Evolutionary conservation across 768 basidiomycete species (phyloP), one percentile per base, ranked within the genome.

Genomic region (Glaciozyma martinii): DNA sequence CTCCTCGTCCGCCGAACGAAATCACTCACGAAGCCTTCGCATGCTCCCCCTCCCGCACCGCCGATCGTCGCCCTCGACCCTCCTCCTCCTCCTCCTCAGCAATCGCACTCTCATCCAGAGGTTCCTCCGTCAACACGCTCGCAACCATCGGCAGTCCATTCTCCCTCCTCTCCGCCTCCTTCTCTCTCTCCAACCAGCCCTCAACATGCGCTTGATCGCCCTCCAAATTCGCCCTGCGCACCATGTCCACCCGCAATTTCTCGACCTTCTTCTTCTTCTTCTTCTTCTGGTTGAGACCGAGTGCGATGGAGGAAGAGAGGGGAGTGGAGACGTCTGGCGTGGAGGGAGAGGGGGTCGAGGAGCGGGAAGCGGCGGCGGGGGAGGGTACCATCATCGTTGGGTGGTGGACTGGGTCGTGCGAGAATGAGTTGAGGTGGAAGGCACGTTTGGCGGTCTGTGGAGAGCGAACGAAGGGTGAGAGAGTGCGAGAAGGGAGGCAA

Each of bases 211-310:
- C 71, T 57, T 61, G 58, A 55, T 72, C 72, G 44, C 70, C 63
- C 46, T 46, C 49, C 18, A 60, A 63, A 43, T 71, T 72, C 25
- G 68, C 58, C 3, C 88, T 80, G 37, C 83, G 81, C 62, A 91
- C 89, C 88, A 90, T 89, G 61, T 88, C 84, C 30, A 86, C 79
- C 56, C 82, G 77, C 9, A 90, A 63, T 59, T 72, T 77, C 9
- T 63, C 64, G 47, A 55, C 40, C 65, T 71, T 73, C 30, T 64
- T 61, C 59, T 68, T 68, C 59, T 68, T 67, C 43, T 66, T 62
- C 21, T 56, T 59, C 33, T 56, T 58, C 49, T 25, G 56, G 56
- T 50, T 63, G 47, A 56, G 66, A 64, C 32, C 60, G 57, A 50
- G 56, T 8, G 27, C 29, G 52, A 49, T 21, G 21, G 47, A 46